Evolutionary conservation across 805 yeast genomes (phyloP).

Genomic region (Nakazawaea wyomingensis): DNA sequence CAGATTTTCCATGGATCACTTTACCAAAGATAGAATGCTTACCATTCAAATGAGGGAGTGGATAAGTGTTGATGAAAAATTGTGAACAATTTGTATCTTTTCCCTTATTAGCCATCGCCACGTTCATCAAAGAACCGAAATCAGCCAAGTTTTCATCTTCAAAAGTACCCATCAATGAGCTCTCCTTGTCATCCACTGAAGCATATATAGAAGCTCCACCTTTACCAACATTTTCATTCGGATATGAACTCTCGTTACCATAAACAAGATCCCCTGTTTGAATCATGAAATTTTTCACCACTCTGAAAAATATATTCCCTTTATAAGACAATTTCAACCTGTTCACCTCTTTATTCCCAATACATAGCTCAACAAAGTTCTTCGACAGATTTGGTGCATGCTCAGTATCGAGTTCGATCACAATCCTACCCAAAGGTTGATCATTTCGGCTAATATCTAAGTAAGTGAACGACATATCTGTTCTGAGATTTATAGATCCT

Average conservation of each 20-base stretch:
- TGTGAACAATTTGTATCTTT: conserved; percentile 53
- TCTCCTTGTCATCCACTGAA: conserved; percentile 20
- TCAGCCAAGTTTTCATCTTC: conserved; percentile 53
- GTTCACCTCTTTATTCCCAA: conserved; percentile 23
- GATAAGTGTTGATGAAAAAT: conserved; percentile 65
- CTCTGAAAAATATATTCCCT: conserved; percentile 51
- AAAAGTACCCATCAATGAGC: conserved; percentile 29
- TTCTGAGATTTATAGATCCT: background rate
- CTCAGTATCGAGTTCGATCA: conserved; percentile 42
- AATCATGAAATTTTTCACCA: conserved; percentile 62
- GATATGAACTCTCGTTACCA: conserved; percentile 29
- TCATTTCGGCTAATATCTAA: conserved; percentile 49
- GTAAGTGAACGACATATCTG: conserved; percentile 25
- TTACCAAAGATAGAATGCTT: conserved; percentile 76
- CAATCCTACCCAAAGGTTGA: conserved; percentile 50
- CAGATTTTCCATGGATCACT: conserved; percentile 63
- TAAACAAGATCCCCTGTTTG: conserved; percentile 59
- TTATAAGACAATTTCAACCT: conserved; percentile 30
- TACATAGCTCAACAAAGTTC: conserved; percentile 47
- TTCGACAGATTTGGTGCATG: conserved; percentile 53
- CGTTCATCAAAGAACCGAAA: conserved; percentile 29
- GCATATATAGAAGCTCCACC: conserved; percentile 44
- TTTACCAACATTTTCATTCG: conserved; percentile 26
- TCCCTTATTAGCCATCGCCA: conserved; percentile 65
- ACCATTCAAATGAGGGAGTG: conserved; percentile 70